phyloP scores from a whole-genome alignment of 495 filamentous ascomycete genomes.

The Aspergillus sparsus region DNA sequence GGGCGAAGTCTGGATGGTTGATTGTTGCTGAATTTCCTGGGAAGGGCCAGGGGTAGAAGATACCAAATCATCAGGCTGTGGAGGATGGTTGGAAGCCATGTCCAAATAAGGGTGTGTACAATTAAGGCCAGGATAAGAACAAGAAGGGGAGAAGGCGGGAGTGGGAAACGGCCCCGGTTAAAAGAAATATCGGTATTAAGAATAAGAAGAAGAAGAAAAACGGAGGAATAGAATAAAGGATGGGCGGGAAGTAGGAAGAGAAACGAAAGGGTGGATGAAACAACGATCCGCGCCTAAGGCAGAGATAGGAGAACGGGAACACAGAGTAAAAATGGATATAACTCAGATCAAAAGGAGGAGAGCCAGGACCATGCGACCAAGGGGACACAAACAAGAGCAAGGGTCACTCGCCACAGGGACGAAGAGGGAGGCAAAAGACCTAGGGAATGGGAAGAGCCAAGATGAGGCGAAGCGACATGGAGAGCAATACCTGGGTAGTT shows the following conservation, averaged over 20 bases:
- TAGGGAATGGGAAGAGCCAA: constrained; percentile 1
- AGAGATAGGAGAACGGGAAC: constrained; percentile 15
- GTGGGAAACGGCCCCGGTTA: not conserved
- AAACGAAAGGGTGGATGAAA: constrained; percentile 14
- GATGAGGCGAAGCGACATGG: constrained; percentile 2
- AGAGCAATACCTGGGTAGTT: not conserved
- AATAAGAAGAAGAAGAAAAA: too few species aligned
- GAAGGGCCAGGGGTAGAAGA: constrained; percentile 21
- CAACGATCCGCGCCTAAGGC: constrained; percentile 20
- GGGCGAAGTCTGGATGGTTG: constrained; percentile 15
- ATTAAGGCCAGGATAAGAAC: constrained; percentile 1
- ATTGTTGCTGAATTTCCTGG: constrained; percentile 27
- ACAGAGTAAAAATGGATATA: constrained; percentile 14
- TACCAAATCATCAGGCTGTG: constrained; percentile 26
- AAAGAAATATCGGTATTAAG: not conserved
- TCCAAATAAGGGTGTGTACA: constrained; percentile 2
- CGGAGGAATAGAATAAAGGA: not conserved
- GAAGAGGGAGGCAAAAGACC: constrained; percentile 2
- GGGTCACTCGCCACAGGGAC: constrained; percentile 7
- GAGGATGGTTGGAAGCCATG: constrained; percentile 23
- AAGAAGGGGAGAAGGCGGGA: not conserved
- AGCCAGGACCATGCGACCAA: constrained; percentile 21
- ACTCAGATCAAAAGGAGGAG: constrained; percentile 5
- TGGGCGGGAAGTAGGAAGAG: constrained; percentile 12
- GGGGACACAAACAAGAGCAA: constrained; percentile 6